These are phyloP conservation scores for Fraxinus ornus DNA, from an alignment of 305 asterid species.

Conservation along the genomic window DNA sequence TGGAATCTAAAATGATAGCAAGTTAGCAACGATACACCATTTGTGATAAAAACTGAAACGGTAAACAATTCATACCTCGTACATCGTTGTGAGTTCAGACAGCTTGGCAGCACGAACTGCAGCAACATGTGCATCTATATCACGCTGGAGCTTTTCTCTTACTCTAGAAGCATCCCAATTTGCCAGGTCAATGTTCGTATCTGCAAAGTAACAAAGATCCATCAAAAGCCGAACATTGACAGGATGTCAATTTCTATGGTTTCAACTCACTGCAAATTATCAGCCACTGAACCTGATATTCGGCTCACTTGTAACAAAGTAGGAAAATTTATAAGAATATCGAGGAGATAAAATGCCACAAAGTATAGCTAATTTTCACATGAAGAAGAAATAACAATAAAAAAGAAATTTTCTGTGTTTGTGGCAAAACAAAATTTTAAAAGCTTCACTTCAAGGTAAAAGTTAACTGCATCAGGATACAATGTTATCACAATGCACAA, in stretches of 20 bases:
- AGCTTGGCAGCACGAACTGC: slow-evolving; percentile 70
- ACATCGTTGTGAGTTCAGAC: slow-evolving; percentile 58
- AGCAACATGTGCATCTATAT: slow-evolving; percentile 83
- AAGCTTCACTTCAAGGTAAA: slow-evolving; percentile 16
- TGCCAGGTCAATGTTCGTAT: slow-evolving; percentile 71
- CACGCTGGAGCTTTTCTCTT: slow-evolving; percentile 90
- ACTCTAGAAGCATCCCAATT: slow-evolving; percentile 88
- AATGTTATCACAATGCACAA: slow-evolving; percentile 12
- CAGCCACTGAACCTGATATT: slow-evolving; percentile 14
- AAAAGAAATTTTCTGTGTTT: neutral
- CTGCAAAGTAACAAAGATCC: slow-evolving; percentile 42
- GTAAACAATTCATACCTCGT: slow-evolving; percentile 57
- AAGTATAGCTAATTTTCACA: slow-evolving; percentile 14
- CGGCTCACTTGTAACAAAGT: neutral
- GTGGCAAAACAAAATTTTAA: neutral
- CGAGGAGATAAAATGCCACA: slow-evolving; percentile 11
- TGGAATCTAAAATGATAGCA: neutral
- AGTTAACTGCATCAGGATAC: slow-evolving; percentile 13
- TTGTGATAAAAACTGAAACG: neutral
- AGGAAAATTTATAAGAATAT: slow-evolving; percentile 8
- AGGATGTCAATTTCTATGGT: slow-evolving; percentile 10
- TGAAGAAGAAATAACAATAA: neutral
- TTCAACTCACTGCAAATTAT: slow-evolving; percentile 6
- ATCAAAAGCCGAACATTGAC: slow-evolving; percentile 8
- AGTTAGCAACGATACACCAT: neutral